phyloP scores from a whole-genome alignment of 306 rosid genomes.

The Ceratonia siliqua region DNA sequence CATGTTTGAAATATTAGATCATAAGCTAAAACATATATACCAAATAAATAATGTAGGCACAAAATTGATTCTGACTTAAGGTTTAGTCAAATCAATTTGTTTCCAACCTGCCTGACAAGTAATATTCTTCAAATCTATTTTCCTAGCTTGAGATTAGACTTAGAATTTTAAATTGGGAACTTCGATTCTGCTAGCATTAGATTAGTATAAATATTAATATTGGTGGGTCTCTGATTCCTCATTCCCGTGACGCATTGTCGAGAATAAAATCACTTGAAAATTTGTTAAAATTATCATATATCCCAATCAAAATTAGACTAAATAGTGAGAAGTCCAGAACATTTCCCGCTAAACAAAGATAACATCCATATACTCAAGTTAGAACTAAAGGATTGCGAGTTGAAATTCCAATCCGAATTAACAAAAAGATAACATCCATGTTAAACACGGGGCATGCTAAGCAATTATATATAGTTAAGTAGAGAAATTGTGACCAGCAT shows the following conservation, averaged over 20 bases:
- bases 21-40: no score
- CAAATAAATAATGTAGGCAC: no score
- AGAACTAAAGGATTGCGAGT: no score
- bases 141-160: no score
- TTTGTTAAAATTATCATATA: conserved; percentile 9
- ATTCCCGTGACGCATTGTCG: conserved; percentile 44
- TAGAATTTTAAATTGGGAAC: not conserved
- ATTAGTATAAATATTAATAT: not conserved
- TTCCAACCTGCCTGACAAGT: no score
- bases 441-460: not conserved
- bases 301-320: not conserved
- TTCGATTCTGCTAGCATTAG: not conserved
- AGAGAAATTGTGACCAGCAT: not conserved
- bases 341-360: conserved; percentile 23
- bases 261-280: conserved; percentile 49
- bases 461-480: no score
- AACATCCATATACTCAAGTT: no score
- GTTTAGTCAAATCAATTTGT: no score
- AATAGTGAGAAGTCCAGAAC: conserved; percentile 3
- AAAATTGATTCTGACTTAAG: no score
- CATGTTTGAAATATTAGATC: no score
- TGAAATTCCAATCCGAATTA: not conserved
- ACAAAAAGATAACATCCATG: not conserved
- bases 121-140: no score
- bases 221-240: conserved; percentile 44